Percentiles rank a stretch among this genome's conserved stretches.
Evolutionary conservation across 768 basidiomycete species (phyloP).

Genomic region (Lactarius trivialis): DNA sequence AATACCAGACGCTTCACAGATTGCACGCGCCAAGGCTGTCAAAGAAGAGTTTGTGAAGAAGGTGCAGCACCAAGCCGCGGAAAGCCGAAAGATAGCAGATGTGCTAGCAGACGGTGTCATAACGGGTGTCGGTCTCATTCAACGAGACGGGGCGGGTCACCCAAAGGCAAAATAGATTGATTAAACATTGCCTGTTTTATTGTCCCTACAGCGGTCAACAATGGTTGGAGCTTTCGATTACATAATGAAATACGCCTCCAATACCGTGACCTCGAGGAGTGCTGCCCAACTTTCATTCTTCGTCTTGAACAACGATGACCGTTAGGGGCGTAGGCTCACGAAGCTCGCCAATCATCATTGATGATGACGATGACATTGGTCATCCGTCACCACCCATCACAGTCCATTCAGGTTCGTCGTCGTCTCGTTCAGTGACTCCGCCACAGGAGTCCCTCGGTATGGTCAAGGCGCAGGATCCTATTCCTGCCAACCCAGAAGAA

Average conservation of each 20-base stretch:
- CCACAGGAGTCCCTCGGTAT: neutral
- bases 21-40: slow-evolving; percentile 60
- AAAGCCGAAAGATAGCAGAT: slow-evolving; percentile 66
- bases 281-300: neutral
- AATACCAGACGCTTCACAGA: slow-evolving; percentile 31
- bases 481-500: neutral
- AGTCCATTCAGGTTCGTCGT: neutral
- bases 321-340: slow-evolving; percentile 14
- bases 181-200: neutral
- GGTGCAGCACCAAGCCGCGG: slow-evolving; percentile 55
- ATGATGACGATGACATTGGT: slow-evolving; percentile 18
- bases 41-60: slow-evolving; percentile 67
- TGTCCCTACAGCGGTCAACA: neutral
- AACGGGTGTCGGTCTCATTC: slow-evolving; percentile 69
- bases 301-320: slow-evolving; percentile 6
- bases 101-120: slow-evolving; percentile 67
- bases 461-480: neutral
- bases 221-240: slow-evolving; percentile 3
- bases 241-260: neutral
- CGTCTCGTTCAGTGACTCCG: neutral
- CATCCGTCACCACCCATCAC: neutral
- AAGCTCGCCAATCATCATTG: slow-evolving; percentile 22
- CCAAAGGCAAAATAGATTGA: slow-evolving; percentile 12
- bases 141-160: slow-evolving; percentile 34
- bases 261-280: neutral